phyloP scores from a whole-genome alignment of 2,329 filamentous ascomycete genomes.

The Fusarium ramigenum region DNA sequence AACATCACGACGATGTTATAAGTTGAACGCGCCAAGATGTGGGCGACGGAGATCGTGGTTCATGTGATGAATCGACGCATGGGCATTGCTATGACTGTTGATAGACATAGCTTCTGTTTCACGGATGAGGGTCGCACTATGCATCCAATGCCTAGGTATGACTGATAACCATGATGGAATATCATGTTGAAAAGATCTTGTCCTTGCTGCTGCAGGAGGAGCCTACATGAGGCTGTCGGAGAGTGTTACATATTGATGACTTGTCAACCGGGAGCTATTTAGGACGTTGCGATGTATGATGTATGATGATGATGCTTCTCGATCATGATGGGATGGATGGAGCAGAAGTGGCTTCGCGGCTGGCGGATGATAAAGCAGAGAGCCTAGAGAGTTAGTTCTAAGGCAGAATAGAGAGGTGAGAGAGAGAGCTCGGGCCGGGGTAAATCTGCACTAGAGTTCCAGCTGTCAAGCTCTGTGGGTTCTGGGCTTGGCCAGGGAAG shows the following conservation, averaged over 20 bases:
- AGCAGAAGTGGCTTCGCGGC: constrained; percentile 17
- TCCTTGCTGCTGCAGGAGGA: not conserved
- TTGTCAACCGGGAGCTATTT: not conserved
- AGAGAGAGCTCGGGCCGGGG: not conserved
- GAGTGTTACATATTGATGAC: not conserved
- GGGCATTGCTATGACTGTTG: not conserved
- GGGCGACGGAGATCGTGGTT: constrained; percentile 8
- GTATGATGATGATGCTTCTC: constrained; percentile 15
- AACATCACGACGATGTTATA: constrained; percentile 16
- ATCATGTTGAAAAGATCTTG: not conserved
- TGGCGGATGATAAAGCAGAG: constrained; percentile 1
- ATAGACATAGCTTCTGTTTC: not conserved
- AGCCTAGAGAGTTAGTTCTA: no score
- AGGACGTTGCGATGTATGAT: not conserved
- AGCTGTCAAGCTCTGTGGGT: constrained; percentile 31
- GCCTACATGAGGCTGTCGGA: not conserved
- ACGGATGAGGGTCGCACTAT: not conserved
- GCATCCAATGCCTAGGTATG: not conserved
- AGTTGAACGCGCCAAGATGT: constrained; percentile 25
- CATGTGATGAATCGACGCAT: constrained; percentile 15
- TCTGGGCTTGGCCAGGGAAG: constrained; percentile 36
- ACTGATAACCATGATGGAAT: not conserved
- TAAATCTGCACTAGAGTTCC: constrained; percentile 20
- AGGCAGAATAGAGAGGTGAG: not conserved
- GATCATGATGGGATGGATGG: constrained; percentile 1